Base-by-base conservation (phyloP, 2,329 filamentous ascomycete species). In the Fusarium annulatum region DNA sequence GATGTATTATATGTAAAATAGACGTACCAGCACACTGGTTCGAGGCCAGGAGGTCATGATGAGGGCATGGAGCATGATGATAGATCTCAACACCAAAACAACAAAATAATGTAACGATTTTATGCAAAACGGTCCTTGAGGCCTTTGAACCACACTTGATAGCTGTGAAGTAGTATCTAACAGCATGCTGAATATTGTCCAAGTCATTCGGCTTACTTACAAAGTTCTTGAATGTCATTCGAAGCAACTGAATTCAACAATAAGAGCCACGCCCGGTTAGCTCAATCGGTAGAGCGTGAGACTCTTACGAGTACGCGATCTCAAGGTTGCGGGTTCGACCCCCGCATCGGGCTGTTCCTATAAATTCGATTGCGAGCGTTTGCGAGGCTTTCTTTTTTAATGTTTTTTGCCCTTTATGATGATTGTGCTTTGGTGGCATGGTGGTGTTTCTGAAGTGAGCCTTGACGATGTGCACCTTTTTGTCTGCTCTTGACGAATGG, bases 281-380 rank as follows among this genome's bases (percentile, higher is more conserved):
- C 76, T 80, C 77, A 79, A 80, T 80, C 79, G 78, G 78, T 90
- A 91, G 89, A 91, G 89, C 89, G 89, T 90, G 86, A 90, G 89
- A 90, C 89, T 91, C 89, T 88, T 87, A 87, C 21, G 77, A 78
- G 78, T 77, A 72, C 78, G 63, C 78, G 57, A 87, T 86, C 86
- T 87, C 84, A 86, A 87, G 86, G 85, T 84, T 87, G 85, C 84
- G 85, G 86, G 87, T 88, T 87, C 85, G 85, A 86, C 81, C 82
- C 82, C 82, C 82, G 81, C 81, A 81, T 83, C 78, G 81, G 81
- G 81, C 81, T 82, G 45, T 82, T 82, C 80, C 80, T 82, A 81
- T 81, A 78, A 78, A 30, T 71, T 66, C 72, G 72, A 74, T 74
- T 72, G 74, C 56, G 61, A 77, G 65, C 70, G 49, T 49, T 28